These are phyloP conservation scores for Flaveria bidentis DNA, from an alignment of 129 eudicot species.

Conservation along the genomic window DNA sequence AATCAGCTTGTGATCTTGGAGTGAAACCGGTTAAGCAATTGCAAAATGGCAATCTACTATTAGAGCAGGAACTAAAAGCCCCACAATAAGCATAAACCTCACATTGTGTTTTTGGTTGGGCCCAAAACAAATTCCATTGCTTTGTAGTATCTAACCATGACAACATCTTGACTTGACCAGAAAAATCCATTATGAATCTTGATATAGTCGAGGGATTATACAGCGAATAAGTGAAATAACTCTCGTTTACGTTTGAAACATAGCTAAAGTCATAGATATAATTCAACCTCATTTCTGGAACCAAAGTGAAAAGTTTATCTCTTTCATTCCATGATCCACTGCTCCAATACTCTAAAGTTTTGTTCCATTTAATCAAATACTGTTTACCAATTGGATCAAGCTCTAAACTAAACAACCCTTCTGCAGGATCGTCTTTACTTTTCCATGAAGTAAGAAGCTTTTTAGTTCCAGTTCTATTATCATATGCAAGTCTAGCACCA, in stretches of 20 bases:
- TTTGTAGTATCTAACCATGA: conserved; percentile 37
- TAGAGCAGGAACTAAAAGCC: conserved; percentile 44
- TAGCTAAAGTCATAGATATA: conserved; percentile 50
- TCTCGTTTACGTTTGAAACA: conserved; percentile 50
- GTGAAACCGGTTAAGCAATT: conserved; percentile 49
- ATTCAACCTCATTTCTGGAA: conserved; percentile 62
- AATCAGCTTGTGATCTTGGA: conserved; percentile 29
- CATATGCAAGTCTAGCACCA: conserved; percentile 41
- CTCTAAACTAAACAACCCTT: conserved; percentile 50
- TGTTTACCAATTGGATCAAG: conserved; percentile 40
- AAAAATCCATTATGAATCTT: conserved; percentile 51
- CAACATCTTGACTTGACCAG: conserved; percentile 48
- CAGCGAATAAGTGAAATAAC: conserved; percentile 49
- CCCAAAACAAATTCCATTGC: conserved; percentile 58
- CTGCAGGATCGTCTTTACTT: conserved; percentile 49
- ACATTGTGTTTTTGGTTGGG: conserved; percentile 59
- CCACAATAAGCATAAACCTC: conserved; percentile 59
- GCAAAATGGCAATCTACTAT: conserved; percentile 47
- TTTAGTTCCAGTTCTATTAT: conserved; percentile 34
- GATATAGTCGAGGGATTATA: conserved; percentile 35
- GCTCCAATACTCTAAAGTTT: conserved; percentile 39
- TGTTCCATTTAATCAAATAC: conserved; percentile 50
- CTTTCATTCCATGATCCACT: conserved; percentile 53
- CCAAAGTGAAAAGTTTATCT: conserved; percentile 37
- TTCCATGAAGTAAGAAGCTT: conserved; percentile 52